These are phyloP conservation scores for Adenanthera pavonina DNA, from an alignment of 306 rosid species.

Conservation along the genomic window DNA sequence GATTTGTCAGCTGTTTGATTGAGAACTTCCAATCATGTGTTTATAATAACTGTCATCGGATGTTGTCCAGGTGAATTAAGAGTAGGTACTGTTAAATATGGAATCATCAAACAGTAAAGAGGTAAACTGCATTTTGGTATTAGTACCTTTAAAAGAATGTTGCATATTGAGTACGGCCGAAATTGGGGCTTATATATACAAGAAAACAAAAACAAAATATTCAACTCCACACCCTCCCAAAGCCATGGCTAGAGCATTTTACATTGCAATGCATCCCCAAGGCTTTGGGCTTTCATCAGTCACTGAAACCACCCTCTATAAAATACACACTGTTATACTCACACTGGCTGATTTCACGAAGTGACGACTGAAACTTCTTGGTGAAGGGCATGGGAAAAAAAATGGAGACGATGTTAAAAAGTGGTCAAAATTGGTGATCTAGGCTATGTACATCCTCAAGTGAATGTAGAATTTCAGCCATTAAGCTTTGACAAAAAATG, in stretches of 20 bases:
- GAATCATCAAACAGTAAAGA: not conserved
- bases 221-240: constrained; percentile 45
- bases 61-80: not conserved
- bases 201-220: constrained; percentile 25
- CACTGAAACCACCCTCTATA: constrained; percentile 40
- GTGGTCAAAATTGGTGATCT: constrained; percentile 54
- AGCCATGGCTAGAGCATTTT: constrained; percentile 43
- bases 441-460: constrained; percentile 57
- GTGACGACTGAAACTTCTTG: constrained; percentile 41
- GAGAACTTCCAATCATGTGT: too few species aligned
- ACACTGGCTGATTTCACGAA: constrained; percentile 14
- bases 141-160: constrained; percentile 28
- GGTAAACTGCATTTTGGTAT: not conserved
- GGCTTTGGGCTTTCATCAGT: constrained; percentile 18
- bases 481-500: constrained; percentile 92
- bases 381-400: constrained; percentile 45
- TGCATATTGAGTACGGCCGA: constrained; percentile 32
- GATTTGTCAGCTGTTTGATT: too few species aligned
- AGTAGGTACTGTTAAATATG: not conserved
- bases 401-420: constrained; percentile 37
- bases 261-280: constrained; percentile 39
- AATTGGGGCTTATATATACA: constrained; percentile 44
- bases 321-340: constrained; percentile 40
- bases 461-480: constrained; percentile 61
- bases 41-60: not conserved